phyloP scores from a whole-genome alignment of 2,329 filamentous ascomycete genomes.

The Fusarium secorum region DNA sequence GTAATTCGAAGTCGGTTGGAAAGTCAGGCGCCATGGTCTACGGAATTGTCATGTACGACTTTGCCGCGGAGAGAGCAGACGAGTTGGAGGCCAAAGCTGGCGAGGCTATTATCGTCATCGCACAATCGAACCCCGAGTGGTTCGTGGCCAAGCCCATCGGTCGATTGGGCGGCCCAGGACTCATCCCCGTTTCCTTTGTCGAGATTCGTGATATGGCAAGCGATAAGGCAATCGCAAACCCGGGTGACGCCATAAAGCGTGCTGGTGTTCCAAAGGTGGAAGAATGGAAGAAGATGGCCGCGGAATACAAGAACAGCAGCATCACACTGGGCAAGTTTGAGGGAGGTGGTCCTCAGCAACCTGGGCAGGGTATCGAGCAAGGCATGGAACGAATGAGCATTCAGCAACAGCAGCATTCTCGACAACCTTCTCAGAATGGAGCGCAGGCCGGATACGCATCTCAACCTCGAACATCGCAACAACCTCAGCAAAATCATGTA shows the following conservation, averaged over 20 bases:
- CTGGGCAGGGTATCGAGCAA: conserved; percentile 65
- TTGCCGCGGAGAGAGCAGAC: conserved; percentile 92
- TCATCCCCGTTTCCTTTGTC: conserved; percentile 96
- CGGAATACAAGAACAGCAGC: conserved; percentile 98
- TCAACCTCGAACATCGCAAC: conserved; percentile 43
- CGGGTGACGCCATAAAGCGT: conserved; percentile 82
- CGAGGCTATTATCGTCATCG: conserved; percentile 97
- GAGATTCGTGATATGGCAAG: conserved; percentile 95
- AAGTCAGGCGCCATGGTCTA: conserved; percentile 87
- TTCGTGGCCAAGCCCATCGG: conserved; percentile 99
- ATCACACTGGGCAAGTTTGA: conserved; percentile 95
- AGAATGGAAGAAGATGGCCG: conserved; percentile 99
- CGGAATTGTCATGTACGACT: conserved; percentile 96
- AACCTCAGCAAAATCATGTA: conserved; percentile 47
- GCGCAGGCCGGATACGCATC: conserved; percentile 42
- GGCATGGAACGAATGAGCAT: conserved; percentile 83
- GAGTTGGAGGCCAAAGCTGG: conserved; percentile 94
- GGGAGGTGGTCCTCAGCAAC: conserved; percentile 53
- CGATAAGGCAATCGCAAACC: conserved; percentile 81
- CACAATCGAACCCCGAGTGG: conserved; percentile 98
- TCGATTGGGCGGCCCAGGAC: conserved; percentile 88
- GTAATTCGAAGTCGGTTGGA: conserved; percentile 60
- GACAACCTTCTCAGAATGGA: conserved; percentile 42
- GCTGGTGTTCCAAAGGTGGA: conserved; percentile 95
- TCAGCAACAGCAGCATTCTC: conserved; percentile 46